Evolutionary conservation across 1,284 basidiomycete species (phyloP).

Genomic region (Ceratobasidium sp.): DNA sequence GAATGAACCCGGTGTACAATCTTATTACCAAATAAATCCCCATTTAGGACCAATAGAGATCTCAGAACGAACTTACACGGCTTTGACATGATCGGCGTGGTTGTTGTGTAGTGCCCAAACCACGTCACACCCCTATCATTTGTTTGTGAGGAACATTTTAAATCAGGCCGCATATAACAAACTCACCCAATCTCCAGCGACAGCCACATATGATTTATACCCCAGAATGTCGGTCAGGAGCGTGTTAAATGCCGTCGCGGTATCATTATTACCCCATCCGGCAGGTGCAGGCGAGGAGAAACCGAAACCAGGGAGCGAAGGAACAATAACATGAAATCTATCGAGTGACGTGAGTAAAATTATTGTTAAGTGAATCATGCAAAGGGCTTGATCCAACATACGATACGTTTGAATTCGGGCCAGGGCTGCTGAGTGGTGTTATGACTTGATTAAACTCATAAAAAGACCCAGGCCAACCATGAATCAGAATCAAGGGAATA

Average conservation of each 20-base stretch:
- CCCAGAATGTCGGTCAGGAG: slow-evolving; percentile 40
- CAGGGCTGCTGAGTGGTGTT: background rate
- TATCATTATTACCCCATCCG: slow-evolving; percentile 38
- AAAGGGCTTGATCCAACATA: no score
- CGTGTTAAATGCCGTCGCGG: slow-evolving; percentile 41
- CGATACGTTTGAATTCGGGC: slow-evolving; percentile 12
- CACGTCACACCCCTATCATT: slow-evolving; percentile 23
- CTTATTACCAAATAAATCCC: no score
- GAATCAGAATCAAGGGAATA: slow-evolving; percentile 38
- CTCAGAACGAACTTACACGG: slow-evolving; percentile 30
- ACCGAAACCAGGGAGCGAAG: slow-evolving; percentile 44
- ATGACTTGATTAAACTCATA: slow-evolving; percentile 41
- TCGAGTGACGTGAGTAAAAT: no score
- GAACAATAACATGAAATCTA: slow-evolving; percentile 43
- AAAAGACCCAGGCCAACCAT: slow-evolving; percentile 44
- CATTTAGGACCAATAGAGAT: no score
- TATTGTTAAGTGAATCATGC: no score
- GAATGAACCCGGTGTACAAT: slow-evolving; percentile 41
- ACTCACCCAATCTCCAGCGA: slow-evolving; percentile 43
- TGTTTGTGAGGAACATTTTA: no score
- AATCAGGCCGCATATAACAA: background rate
- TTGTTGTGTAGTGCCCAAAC: slow-evolving; percentile 40
- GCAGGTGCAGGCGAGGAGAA: slow-evolving; percentile 39
- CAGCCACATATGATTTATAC: slow-evolving; percentile 36
- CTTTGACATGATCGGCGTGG: slow-evolving; percentile 9